phyloP scores from a whole-genome alignment of 2,329 filamentous ascomycete species.

The Xylariaceae sp. region DNA sequence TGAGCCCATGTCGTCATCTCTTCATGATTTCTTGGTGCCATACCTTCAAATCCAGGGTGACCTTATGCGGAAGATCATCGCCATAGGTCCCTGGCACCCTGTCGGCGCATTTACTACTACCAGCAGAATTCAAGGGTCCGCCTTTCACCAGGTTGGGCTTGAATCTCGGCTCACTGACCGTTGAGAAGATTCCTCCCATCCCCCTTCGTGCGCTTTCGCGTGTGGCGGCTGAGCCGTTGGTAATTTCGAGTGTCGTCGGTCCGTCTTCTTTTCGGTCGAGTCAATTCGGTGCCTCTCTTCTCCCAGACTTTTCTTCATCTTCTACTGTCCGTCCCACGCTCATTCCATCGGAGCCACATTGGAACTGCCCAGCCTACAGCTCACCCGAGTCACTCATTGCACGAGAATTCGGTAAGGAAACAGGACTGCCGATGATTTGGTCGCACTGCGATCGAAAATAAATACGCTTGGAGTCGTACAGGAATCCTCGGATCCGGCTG shows the following conservation, averaged over 20 bases:
- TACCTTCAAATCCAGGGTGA: not conserved
- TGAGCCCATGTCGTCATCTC: too few relatives aligned
- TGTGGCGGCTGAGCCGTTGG: not conserved
- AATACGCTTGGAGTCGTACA: not conserved
- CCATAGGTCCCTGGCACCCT: not conserved
- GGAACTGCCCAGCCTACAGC: not conserved
- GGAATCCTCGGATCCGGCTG: not conserved
- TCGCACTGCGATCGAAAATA: not conserved
- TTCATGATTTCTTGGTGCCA: not conserved
- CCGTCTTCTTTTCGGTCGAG: too few relatives aligned
- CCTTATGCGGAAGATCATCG: not conserved
- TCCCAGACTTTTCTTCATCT: too few relatives aligned
- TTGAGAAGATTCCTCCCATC: not conserved
- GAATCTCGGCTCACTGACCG: not conserved
- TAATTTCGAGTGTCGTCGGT: not conserved
- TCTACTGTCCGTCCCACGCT: not conserved
- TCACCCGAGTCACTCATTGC: not conserved
- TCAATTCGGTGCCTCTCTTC: too few relatives aligned
- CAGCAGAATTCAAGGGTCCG: not conserved
- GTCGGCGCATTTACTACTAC: not conserved
- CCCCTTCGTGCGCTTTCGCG: not conserved
- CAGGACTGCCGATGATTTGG: not conserved
- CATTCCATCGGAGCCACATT: not conserved
- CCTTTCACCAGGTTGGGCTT: not conserved
- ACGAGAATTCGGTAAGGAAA: not conserved